Evolutionary conservation across 371 early-diverging fungal genomes (phyloP), one percentile per base, ranked within the genome.

Genomic region (Coemansia sp.): DNA sequence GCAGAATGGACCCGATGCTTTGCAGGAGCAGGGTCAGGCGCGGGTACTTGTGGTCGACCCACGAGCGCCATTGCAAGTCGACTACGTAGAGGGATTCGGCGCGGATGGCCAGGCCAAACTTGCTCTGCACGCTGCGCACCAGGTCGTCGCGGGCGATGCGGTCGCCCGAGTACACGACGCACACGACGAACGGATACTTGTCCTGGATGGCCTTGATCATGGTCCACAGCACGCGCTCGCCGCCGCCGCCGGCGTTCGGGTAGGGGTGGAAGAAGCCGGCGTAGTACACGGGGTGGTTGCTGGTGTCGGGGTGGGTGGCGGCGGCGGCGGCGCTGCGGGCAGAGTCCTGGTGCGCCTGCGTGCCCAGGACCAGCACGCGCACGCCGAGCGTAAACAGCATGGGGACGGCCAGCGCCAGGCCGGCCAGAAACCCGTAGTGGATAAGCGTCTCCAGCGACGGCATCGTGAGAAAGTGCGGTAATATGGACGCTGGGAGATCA

Each of bases 221-320:
- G 0, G 87, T 85, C 96, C 97, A 98, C 5, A 98, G 80, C 0
- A 98, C 99, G 12, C 96, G 85, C 66, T 98, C 98, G 12, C 98
- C 98, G 26, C 98, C 98, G 33, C 97, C 97, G 41, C 95, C 94
- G 3, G 88, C 90, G 78, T 92, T 89, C 83, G 91, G 90, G 65
- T 88, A 93, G 10, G 93, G 95, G 79, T 95, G 95, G 76, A 95
- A 95, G 77, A 94, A 91, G 2, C 90, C 92, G 3, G 85, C 77
- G 53, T 77, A 78, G 53, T 63, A 60, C 33, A 52, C 61, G 2
- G 26, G 60, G 33, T 69, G 70, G 5, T 40, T 43, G 59, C 54
- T 48, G 10, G 66, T 59, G 20, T 65, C 74, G 0, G 71, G 71
- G 2, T 12, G 14, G 1, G 69, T 70, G 7, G 60, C 38, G 1